A percentile compares a stretch with the other conserved stretches of the same genome.
Conservation (phyloP, 176 grass and related monocot genomes). For the Olyra latifolia region DNA sequence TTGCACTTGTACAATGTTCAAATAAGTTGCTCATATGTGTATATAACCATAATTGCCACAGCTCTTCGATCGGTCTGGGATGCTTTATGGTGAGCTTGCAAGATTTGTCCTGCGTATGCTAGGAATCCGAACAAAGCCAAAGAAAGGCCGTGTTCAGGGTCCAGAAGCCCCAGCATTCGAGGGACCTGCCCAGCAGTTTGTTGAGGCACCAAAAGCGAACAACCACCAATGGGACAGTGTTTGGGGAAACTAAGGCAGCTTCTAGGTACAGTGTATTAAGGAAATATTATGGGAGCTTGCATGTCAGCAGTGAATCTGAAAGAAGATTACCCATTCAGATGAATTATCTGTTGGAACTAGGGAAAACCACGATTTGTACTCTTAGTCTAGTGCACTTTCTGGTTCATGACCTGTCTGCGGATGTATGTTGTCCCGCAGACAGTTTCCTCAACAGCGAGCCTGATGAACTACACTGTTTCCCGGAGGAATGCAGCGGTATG, state of each 20-base stretch:
- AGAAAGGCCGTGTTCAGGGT: slow-evolving; percentile 50
- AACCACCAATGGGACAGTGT: slow-evolving; percentile 69
- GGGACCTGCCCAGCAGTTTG: slow-evolving; percentile 42
- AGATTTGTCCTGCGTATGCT: slow-evolving; percentile 70
- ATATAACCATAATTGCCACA: slow-evolving; percentile 21
- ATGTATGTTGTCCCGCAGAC: not conserved
- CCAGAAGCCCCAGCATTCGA: slow-evolving; percentile 27
- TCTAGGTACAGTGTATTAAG: not conserved
- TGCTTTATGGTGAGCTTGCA: slow-evolving; percentile 86
- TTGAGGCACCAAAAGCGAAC: slow-evolving; percentile 52
- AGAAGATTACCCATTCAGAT: not conserved
- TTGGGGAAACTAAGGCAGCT: slow-evolving; percentile 55
- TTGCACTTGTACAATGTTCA: not conserved
- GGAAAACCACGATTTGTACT: not conserved
- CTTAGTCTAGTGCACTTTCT: not conserved
- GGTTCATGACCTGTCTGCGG: not conserved
- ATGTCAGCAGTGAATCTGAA: not conserved
- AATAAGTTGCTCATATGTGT: not conserved
- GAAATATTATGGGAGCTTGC: not conserved
- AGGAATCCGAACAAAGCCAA: slow-evolving; percentile 60
- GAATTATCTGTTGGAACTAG: not conserved
- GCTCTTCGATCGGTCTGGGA: slow-evolving; percentile 83
- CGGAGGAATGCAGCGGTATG: not conserved
- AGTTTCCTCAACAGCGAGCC: not conserved
- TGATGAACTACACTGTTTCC: slow-evolving; percentile 15